Evolutionary conservation across 202 grass and related monocot species (phyloP).

Genomic region (Digitaria exilis): DNA sequence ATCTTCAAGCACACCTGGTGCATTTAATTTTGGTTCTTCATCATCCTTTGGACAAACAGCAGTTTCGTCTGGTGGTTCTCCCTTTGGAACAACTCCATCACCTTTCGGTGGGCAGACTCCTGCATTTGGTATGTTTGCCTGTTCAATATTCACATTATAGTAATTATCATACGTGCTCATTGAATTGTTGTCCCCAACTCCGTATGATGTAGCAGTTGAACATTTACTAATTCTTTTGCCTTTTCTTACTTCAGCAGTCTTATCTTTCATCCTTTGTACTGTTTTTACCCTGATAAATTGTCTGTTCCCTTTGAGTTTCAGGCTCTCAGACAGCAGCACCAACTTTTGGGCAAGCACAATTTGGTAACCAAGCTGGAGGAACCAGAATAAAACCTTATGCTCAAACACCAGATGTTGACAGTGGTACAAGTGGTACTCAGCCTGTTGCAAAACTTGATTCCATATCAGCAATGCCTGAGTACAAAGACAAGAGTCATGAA

Average conservation of each 20-base stretch:
- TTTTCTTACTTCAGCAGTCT: background rate
- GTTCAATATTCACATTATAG: constrained; percentile 23
- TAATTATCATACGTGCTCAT: constrained; percentile 8
- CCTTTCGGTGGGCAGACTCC: constrained; percentile 68
- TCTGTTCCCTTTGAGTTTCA: constrained; percentile 45
- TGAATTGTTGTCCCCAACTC: background rate
- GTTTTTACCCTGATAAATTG: constrained; percentile 8
- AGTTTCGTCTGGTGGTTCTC: constrained; percentile 54
- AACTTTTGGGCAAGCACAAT: constrained; percentile 59
- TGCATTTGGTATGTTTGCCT: constrained; percentile 68
- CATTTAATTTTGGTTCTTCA: constrained; percentile 80
- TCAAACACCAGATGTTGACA: constrained; percentile 63
- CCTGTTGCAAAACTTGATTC: constrained; percentile 74
- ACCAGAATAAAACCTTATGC: constrained; percentile 68
- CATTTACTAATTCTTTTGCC: background rate
- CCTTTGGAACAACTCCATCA: constrained; percentile 65
- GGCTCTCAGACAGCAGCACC: constrained; percentile 57
- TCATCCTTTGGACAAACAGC: constrained; percentile 61
- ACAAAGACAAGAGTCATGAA: constrained; percentile 85
- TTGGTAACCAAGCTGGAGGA: constrained; percentile 75
- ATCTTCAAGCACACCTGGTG: constrained; percentile 56
- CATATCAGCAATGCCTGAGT: constrained; percentile 72
- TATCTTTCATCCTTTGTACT: background rate
- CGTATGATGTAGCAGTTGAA: constrained; percentile 5
- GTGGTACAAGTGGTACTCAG: constrained; percentile 56